Base-by-base conservation (phyloP, 306 rosid genomes). In the Cicer yamashitae region DNA sequence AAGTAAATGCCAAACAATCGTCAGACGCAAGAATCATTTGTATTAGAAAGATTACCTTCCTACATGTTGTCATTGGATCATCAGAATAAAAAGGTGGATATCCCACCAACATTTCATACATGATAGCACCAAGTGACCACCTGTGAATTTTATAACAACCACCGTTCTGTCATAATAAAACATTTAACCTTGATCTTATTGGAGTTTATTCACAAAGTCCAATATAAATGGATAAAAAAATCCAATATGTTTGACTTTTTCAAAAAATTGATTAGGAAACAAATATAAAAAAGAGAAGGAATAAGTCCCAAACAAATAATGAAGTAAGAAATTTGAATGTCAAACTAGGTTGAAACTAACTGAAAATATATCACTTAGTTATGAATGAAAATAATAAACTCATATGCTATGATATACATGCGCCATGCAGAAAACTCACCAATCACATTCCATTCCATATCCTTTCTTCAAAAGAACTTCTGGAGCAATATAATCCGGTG, bases 81-180 rank as follows among this genome's bases (percentile, higher is more conserved):
- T 96, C 99, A 37, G 99, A 96, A 88, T 92, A 96, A 83, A 96
- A 96, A 38, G 99, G 99, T 2, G 99, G 99, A 71, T 88, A 96
- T 11, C 99, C 99, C 54, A 96, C 97, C 34, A 96, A 82, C 99
- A 96, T 96, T 89, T 96, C 99, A 81, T 84, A 96, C 99, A 92
- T 96, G 67, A 96, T 96, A 77, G 99, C 99, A 76, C 99, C 99
- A 75, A 96, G 98, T 52, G 99, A 96, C 99, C 99, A 96, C 99
- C 99, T 92, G 86, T 34, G 50, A 71, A 53, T 81, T 74, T 53
- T 10, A 65, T 38, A 76, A 80, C 59, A 74, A 44, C 73, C 74
- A 79, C 50, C 15, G 56, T 59, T 53, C 39, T 37, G 22, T 77
- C 76, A 67, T 13, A 74, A 80, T 60, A 65, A 65, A 59, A 64